Base-by-base conservation (phyloP, 1,284 basidiomycete species). In the Cryptococcus jaspeensis region DNA sequence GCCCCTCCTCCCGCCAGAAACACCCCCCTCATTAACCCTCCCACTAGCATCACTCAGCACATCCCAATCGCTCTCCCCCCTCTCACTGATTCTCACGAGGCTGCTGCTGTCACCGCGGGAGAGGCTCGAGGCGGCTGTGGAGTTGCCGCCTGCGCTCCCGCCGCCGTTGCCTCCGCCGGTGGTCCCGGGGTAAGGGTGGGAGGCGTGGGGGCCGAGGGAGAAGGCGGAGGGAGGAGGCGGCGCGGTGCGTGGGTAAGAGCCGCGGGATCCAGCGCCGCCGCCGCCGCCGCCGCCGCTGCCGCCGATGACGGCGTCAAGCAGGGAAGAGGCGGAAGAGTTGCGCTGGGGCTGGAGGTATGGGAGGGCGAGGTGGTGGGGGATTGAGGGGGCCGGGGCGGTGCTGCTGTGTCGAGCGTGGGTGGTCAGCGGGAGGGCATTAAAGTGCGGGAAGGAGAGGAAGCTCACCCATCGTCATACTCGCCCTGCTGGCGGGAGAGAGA, bases 221-320 rank as follows among this genome's bases (percentile, higher is more conserved):
- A 23, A 12, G 41, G n/a, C 16, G 45, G 38, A 22, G 22, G 47
- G 32, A 15, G 55, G 12, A 16, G 22, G 11, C 12, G 37, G 36
- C 18, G 44, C 8, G 52, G 12, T 16, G 5, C 11, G 38, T 47
- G 25, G 23, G 58, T 18, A 18, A 22, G 46, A 23, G 56, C 15
- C 13, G 11, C 25, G 47, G 18, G 8, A 25, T 8, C 15, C n/a
- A 12, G 36, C 36, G 13, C 32, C 9, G 46, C 22, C 36, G 50
- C 49, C 25, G 36, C 13, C 42, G 35, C 22, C 11, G 38, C 41
- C 11, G 15, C 18, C 42, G 12, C 18, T 28, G 45, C 36, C 36
- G 56, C 72, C 72, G 37, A 74, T 63, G 36, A 74, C 70, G 23
- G 72, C 72, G 57, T 74, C 72, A 53, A 74, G 62, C 23, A 74